Conservation (phyloP, 2,329 filamentous ascomycete genomes). For the Apiospora pterosperma region DNA sequence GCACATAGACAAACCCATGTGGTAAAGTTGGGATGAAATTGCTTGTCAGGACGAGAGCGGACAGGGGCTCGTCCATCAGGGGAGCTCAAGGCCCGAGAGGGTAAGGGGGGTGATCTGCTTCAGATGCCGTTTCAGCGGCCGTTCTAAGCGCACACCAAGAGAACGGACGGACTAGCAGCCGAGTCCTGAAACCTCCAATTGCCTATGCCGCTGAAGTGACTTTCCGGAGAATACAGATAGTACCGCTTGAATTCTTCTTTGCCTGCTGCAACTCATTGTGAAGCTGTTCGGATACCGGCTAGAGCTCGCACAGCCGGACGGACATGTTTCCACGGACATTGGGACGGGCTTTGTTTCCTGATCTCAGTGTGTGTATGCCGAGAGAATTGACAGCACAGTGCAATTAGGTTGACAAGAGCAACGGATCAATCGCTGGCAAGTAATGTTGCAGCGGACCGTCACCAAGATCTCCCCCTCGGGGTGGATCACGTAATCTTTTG, state of each 20-base stretch:
- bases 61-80: slow-evolving; percentile 9
- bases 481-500: too few relatives aligned
- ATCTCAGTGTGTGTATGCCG: neutral
- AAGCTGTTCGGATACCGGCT: neutral
- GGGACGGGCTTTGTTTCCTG: neutral
- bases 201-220: slow-evolving; percentile 15
- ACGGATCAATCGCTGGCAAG: neutral
- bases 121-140: slow-evolving; percentile 25
- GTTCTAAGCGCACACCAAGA: slow-evolving; percentile 8
- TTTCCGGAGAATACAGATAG: neutral
- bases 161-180: slow-evolving; percentile 23
- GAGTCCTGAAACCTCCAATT: slow-evolving; percentile 25
- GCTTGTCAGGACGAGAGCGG: neutral
- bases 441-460: neutral
- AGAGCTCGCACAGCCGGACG: neutral
- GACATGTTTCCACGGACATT: neutral
- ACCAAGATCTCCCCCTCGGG: neutral
- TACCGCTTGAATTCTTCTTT: neutral
- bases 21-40: neutral
- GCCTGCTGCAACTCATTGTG: neutral
- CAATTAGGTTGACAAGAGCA: neutral
- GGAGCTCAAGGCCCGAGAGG: slow-evolving; percentile 13
- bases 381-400: neutral
- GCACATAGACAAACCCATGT: neutral
- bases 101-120: slow-evolving; percentile 21